phyloP scores from a whole-genome alignment of 2,329 filamentous ascomycete genomes.

The Aspergillus sp. region DNA sequence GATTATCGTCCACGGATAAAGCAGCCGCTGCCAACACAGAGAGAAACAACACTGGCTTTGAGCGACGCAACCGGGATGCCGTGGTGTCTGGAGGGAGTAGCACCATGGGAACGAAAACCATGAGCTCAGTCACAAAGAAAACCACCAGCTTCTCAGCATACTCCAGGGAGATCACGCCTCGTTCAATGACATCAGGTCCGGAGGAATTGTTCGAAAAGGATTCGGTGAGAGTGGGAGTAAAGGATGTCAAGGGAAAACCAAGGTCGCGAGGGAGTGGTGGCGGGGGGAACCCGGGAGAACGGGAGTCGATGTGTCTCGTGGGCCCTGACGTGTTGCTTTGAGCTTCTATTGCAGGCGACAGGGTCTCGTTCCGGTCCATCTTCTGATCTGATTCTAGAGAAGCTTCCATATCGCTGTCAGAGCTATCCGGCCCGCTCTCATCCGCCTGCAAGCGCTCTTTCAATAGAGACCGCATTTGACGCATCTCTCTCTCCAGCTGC shows the following conservation, averaged over 20 bases:
- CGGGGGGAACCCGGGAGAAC: conserved; percentile 22
- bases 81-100: conserved; percentile 27
- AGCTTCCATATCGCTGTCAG: conserved; percentile 23
- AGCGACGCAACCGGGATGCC: conserved; percentile 27
- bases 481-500: conserved; percentile 37
- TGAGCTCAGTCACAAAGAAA: conserved; percentile 30
- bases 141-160: conserved; percentile 30
- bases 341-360: conserved; percentile 19
- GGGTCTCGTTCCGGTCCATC: conserved; percentile 16
- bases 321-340: conserved; percentile 21
- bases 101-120: conserved; percentile 29
- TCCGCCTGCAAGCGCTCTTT: conserved; percentile 28
- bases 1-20: conserved; percentile 49
- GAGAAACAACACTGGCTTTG: conserved; percentile 66
- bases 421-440: conserved; percentile 27
- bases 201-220: conserved; percentile 17
- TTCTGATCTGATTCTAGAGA: conserved; percentile 22
- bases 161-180: conserved; percentile 30
- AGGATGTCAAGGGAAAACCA: conserved; percentile 18
- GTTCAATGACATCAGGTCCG: conserved; percentile 29
- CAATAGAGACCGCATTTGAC: conserved; percentile 34
- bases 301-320: conserved; percentile 17
- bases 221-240: conserved; percentile 16
- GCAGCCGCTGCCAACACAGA: conserved; percentile 66
- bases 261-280: conserved; percentile 17